Percentiles rank a stretch among this genome's conserved stretches.
Evolutionary conservation across 805 yeast species (phyloP).

Genomic region (Monosporozyma aerobia): DNA sequence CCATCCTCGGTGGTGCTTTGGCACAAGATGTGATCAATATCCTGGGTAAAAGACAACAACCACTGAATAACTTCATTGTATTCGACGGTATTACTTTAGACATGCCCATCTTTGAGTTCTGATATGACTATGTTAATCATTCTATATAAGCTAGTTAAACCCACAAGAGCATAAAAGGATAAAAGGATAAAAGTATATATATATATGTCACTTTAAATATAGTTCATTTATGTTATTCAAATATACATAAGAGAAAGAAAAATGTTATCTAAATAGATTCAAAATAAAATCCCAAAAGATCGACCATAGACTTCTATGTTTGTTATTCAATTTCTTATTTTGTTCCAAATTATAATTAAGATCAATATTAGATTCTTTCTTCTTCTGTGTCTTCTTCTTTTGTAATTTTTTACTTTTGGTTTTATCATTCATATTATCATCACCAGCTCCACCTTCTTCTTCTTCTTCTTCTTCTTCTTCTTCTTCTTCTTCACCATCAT

Average conservation of each 20-base stretch:
- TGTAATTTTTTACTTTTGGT: background rate
- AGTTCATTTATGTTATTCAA: background rate
- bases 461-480: background rate
- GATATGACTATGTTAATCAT: background rate
- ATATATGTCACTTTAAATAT: background rate
- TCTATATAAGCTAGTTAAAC: too few species aligned
- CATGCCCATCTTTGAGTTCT: constrained; percentile 62
- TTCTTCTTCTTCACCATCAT: background rate
- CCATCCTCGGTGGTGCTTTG: constrained; percentile 80
- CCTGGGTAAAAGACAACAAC: constrained; percentile 64
- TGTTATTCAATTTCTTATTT: background rate
- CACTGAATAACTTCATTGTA: constrained; percentile 71
- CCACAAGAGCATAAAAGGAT: too few species aligned
- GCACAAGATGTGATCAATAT: constrained; percentile 87
- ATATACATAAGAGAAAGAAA: background rate
- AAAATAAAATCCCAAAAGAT: background rate
- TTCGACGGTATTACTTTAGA: constrained; percentile 63
- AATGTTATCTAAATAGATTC: background rate
- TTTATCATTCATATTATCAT: background rate
- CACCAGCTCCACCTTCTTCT: background rate
- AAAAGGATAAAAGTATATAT: background rate
- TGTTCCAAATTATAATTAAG: constrained; percentile 1
- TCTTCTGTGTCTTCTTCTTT: background rate
- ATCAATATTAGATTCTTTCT: background rate
- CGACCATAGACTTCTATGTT: background rate